Percentiles rank a stretch among this genome's conserved stretches.
Evolutionary conservation across 2,329 filamentous ascomycete genomes (phyloP).

Genomic region (Westerdykella ornata): DNA sequence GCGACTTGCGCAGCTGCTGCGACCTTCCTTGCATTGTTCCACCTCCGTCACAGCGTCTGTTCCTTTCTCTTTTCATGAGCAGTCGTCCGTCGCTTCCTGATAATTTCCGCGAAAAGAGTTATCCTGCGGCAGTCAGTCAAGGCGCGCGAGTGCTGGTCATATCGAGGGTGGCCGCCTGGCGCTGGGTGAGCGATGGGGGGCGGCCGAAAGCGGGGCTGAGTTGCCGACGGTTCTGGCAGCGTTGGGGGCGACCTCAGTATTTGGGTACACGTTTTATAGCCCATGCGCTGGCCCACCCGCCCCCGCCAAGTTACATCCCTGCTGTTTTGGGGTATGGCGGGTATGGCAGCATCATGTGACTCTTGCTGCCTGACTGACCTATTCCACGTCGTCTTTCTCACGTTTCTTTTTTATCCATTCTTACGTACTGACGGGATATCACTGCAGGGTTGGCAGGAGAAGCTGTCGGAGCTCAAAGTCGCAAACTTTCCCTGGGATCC

Average conservation of each 20-base stretch:
- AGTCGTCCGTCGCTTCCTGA: slow-evolving; percentile 8
- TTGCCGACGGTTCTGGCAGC: slow-evolving; percentile 33
- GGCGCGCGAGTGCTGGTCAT: slow-evolving; percentile 11
- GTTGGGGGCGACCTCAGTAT: slow-evolving; percentile 38
- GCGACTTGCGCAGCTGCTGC: slow-evolving; percentile 10
- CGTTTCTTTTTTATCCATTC: neutral
- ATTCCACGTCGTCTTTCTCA: too few relatives aligned
- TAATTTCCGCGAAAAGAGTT: slow-evolving; percentile 9
- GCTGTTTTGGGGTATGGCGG: slow-evolving; percentile 13
- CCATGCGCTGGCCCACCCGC: slow-evolving; percentile 33
- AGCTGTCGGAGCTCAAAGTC: slow-evolving; percentile 75
- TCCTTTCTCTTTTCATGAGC: slow-evolving; percentile 4
- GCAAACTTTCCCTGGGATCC: slow-evolving; percentile 96
- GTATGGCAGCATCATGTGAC: slow-evolving; percentile 35
- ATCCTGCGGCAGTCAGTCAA: slow-evolving; percentile 2
- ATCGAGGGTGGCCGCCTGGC: slow-evolving; percentile 17
- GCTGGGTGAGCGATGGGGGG: slow-evolving; percentile 19
- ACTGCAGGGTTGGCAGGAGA: slow-evolving; percentile 82
- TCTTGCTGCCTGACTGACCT: slow-evolving; percentile 6
- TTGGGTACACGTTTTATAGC: slow-evolving; percentile 45
- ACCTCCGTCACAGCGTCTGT: slow-evolving; percentile 3
- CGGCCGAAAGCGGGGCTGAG: slow-evolving; percentile 41
- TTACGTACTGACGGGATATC: slow-evolving; percentile 17
- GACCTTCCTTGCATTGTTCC: slow-evolving; percentile 5
- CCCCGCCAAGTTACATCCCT: slow-evolving; percentile 33